Evolutionary conservation across 140 eudicot genomes (phyloP), one percentile per base, ranked within the genome.

Genomic region (Artemisia princeps): DNA sequence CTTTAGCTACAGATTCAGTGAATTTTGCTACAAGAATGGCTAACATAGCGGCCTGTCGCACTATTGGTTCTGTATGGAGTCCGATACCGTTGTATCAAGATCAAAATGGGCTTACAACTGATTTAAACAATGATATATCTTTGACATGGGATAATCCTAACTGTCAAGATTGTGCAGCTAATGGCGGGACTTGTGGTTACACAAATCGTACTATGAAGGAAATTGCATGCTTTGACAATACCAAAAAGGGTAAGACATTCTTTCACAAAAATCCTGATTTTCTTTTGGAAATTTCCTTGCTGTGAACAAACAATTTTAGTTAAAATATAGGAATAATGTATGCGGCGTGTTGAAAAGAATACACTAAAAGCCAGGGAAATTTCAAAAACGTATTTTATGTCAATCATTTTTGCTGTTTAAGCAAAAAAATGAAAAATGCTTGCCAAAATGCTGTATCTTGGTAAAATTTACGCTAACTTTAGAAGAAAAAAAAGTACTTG

Each of bases 61-160:
- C 58, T 24, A 55, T 74, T 1, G 78, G 10, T 45, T 71, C 76
- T 28, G 30, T 79, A 71, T 68, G 60, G 16, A 61, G 80, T 28
- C 97, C 97, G 0, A 67, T 67, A 40, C 73, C 87, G 6, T 44
- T 62, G 69, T 23, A 62, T 57, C 76, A 73, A 44, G 51, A 22
- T 64, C 80, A 60, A 11, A 69, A 65, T 6, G 84, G 74, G 48
- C 71, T 84, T 11, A 58, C 88, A 12, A 57, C 83, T 10, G 28
- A 76, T 22, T 80, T 83, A 20, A 52, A 62, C 55, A 74, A 15
- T 52, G 95, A 84, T 72, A 78, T 87, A 63, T 61, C 61, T 67
- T 74, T 85, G 73, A 77, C 78, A 51, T 91, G 96, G 97, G 71
- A 60, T 68, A 50, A 26, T 4, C 94, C 96, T 4, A 67, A 73